phyloP scores from a whole-genome alignment of 352 stramenopile species.

The Globisporangium uncinulatum region DNA sequence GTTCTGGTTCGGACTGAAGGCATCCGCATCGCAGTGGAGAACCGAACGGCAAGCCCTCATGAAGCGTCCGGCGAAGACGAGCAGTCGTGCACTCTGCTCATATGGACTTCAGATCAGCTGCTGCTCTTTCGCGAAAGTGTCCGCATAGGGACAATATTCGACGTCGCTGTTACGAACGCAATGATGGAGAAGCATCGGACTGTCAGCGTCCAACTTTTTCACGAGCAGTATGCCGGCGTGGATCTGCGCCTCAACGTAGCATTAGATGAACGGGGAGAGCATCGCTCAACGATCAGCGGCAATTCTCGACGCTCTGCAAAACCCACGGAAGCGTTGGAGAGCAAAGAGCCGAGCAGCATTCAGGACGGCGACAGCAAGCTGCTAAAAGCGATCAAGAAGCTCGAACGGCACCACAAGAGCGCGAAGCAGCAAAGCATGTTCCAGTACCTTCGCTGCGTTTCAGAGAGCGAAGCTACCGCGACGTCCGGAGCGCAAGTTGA shows the following conservation, averaged over 20 bases:
- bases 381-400: constrained; percentile 38
- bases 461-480: background rate
- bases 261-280: background rate
- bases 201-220: constrained; percentile 20
- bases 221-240: constrained; percentile 19
- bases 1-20: background rate
- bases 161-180: constrained; percentile 1
- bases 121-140: constrained; percentile 17
- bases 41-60: background rate
- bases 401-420: constrained; percentile 36
- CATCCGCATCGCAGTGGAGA: constrained; percentile 7
- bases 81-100: constrained; percentile 14
- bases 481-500: background rate
- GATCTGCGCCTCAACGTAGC: constrained; percentile 16
- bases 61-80: background rate
- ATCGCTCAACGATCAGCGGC: background rate
- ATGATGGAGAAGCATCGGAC: constrained; percentile 2
- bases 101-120: constrained; percentile 10
- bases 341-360: background rate
- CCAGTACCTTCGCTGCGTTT: constrained; percentile 17
- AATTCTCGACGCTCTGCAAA: background rate
- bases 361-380: constrained; percentile 25
- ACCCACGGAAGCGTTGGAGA: background rate
- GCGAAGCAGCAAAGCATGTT: constrained; percentile 44
- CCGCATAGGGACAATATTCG: constrained; percentile 1